phyloP scores from a whole-genome alignment of 2,329 filamentous ascomycete species.

The Pezicula carpinea region DNA sequence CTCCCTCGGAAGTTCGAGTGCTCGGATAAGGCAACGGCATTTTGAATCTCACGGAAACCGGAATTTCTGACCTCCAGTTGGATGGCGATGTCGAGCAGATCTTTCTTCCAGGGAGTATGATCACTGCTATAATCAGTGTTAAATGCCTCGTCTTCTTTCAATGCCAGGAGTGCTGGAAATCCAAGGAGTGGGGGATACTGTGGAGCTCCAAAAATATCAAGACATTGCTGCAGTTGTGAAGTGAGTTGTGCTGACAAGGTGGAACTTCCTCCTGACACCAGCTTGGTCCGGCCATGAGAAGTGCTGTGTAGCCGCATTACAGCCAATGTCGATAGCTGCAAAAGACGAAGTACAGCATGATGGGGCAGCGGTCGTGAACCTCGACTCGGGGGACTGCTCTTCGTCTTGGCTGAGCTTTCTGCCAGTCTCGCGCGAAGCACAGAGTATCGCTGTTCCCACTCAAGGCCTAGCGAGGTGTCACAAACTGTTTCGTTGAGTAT shows the following conservation, averaged over 20 bases:
- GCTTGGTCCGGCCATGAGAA: background rate
- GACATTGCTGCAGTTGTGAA: background rate
- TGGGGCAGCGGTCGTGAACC: background rate
- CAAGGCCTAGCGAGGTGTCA: background rate
- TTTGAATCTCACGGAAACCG: slow-evolving; percentile 1
- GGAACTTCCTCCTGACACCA: background rate
- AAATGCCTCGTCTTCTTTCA: slow-evolving; percentile 1
- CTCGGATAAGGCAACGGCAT: background rate
- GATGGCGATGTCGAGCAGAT: background rate
- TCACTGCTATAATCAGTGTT: background rate
- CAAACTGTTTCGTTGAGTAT: background rate
- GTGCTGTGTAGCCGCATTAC: background rate
- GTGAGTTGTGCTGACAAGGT: background rate
- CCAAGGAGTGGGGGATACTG: background rate
- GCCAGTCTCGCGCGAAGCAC: background rate
- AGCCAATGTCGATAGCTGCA: background rate
- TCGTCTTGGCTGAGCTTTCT: background rate
- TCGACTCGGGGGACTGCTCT: background rate
- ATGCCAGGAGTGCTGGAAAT: background rate
- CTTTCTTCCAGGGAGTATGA: background rate
- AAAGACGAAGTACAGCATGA: background rate
- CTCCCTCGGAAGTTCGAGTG: background rate
- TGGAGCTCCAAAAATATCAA: background rate
- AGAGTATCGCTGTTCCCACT: background rate
- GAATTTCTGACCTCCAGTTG: slow-evolving; percentile 1